These are phyloP conservation scores for Diaporthe sp. DNA, from an alignment of 2,329 filamentous ascomycete species.

Conservation along the genomic window DNA sequence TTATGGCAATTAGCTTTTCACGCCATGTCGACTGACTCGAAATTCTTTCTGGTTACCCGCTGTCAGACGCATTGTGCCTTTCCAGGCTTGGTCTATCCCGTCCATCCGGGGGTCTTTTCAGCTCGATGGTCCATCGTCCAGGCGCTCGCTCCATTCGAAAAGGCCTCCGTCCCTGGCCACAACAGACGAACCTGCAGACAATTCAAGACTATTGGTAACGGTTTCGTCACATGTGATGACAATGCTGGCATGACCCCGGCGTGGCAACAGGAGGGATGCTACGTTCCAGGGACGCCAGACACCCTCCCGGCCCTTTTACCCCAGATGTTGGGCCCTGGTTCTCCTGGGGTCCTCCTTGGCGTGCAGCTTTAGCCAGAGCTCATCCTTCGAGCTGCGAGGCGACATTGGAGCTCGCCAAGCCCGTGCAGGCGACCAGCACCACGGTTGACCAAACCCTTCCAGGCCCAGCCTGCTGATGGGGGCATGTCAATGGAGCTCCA, in stretches of 20 bases:
- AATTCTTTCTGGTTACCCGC: not conserved
- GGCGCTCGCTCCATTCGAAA: not conserved
- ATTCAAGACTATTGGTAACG: conserved; percentile 8
- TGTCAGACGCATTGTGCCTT: not conserved
- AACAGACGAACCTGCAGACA: not conserved
- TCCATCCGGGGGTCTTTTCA: not conserved
- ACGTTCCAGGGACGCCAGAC: conserved; percentile 9
- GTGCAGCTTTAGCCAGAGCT: conserved; percentile 24
- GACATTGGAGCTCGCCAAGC: conserved; percentile 11
- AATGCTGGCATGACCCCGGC: conserved; percentile 7
- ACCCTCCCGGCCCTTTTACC: conserved; percentile 26
- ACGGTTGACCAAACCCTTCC: conserved; percentile 23
- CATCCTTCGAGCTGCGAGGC: conserved; percentile 16
- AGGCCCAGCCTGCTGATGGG: conserved; percentile 18
- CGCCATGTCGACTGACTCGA: conserved; percentile 26
- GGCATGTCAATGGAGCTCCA: not conserved
- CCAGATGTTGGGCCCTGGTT: conserved; percentile 13
- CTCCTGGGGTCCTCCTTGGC: conserved; percentile 3
- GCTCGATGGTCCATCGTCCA: not conserved
- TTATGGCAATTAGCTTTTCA: conserved; percentile 19
- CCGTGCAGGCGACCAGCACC: conserved; percentile 30
- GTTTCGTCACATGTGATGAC: conserved; percentile 21
- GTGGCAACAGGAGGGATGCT: not conserved
- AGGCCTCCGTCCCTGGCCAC: conserved; percentile 3
- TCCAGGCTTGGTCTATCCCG: not conserved